phyloP scores from a whole-genome alignment of 2,329 filamentous ascomycete genomes.

The Trichophyton equinum region DNA sequence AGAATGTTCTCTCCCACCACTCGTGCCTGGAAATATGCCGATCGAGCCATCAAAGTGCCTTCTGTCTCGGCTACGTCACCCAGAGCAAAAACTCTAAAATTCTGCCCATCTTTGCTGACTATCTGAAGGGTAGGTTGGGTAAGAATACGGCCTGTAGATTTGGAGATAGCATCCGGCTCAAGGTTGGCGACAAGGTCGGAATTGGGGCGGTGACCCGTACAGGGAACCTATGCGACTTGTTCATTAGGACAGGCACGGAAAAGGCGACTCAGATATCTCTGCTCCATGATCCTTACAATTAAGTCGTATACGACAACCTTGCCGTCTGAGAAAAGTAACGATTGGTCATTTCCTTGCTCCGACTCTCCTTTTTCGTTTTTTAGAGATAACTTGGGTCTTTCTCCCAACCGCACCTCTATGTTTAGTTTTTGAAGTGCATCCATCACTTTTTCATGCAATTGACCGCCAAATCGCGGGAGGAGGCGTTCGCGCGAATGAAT shows the following conservation, averaged over 20 bases:
- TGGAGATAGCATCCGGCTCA: conserved; percentile 1
- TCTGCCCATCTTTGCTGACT: conserved; percentile 26
- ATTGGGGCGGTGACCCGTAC: conserved; percentile 11
- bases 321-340: conserved; percentile 8
- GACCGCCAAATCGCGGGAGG: conserved; percentile 16
- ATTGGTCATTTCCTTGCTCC: neutral
- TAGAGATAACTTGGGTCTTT: conserved; percentile 8
- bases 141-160: conserved; percentile 24
- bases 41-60: conserved; percentile 39
- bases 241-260: too few species aligned
- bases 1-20: conserved; percentile 42
- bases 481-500: conserved; percentile 60
- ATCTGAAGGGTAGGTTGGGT: conserved; percentile 47
- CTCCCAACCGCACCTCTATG: conserved; percentile 14
- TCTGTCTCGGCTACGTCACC: conserved; percentile 47
- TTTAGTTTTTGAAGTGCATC: conserved; percentile 14
- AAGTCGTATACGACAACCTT: conserved; percentile 7
- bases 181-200: conserved; percentile 6
- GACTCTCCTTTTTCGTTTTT: neutral
- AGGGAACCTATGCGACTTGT: conserved; percentile 9
- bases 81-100: conserved; percentile 41
- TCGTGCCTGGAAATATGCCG: conserved; percentile 40
- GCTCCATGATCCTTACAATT: neutral
- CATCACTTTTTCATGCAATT: conserved; percentile 11
- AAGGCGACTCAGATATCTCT: too few species aligned